These are phyloP conservation scores for Mycena pura DNA, from an alignment of 768 basidiomycete species.

Conservation along the genomic window DNA sequence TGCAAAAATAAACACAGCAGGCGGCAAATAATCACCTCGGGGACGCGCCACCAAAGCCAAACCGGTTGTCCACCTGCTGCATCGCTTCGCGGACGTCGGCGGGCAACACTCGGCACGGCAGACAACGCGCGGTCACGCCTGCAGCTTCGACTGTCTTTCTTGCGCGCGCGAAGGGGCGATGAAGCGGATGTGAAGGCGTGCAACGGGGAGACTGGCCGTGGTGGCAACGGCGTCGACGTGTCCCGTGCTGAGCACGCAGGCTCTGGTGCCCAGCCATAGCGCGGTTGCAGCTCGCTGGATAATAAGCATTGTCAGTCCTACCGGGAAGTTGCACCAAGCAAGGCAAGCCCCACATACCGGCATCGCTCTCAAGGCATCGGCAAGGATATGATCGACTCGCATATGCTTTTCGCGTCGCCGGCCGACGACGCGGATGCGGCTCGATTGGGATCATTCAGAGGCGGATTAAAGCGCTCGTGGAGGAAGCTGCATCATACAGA, in stretches of 20 bases:
- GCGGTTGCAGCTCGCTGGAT: constrained; percentile 6
- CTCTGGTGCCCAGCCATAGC: constrained; percentile 2
- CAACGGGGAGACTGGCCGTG: background rate
- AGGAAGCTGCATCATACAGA: constrained; percentile 31
- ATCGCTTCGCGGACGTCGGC: too few species aligned
- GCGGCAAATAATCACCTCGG: too few species aligned
- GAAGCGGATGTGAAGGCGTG: background rate
- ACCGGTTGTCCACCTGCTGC: too few species aligned
- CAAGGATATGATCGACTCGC: constrained; percentile 19
- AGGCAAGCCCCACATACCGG: constrained; percentile 27
- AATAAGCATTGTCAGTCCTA: background rate
- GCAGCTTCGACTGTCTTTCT: constrained; percentile 19
- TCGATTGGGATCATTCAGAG: constrained; percentile 19
- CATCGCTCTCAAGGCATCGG: constrained; percentile 29
- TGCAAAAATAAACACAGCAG: too few species aligned
- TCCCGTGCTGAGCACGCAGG: background rate
- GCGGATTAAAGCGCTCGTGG: constrained; percentile 31
- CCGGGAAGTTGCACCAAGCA: background rate
- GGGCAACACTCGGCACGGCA: constrained; percentile 16
- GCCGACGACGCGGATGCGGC: constrained; percentile 9
- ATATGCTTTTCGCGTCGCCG: constrained; percentile 16
- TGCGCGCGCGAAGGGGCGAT: constrained; percentile 7
- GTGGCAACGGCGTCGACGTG: background rate
- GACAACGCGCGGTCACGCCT: constrained; percentile 15
- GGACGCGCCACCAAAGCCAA: too few species aligned